Conservation (phyloP, 305 asterid genomes). For the Striga hermonthica region DNA sequence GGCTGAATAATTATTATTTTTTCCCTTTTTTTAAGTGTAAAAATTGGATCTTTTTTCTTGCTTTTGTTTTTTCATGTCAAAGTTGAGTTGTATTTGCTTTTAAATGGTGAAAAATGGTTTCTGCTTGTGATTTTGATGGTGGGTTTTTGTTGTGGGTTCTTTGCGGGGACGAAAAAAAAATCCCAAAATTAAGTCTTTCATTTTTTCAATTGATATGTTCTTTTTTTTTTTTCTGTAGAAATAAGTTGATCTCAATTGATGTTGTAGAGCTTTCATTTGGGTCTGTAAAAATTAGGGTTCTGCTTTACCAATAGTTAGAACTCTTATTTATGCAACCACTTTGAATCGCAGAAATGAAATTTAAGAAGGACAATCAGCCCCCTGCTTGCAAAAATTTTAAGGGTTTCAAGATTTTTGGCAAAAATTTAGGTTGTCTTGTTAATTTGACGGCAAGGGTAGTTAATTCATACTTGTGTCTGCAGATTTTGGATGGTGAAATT, state of each 20-base stretch:
- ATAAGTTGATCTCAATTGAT: slow-evolving; percentile 8
- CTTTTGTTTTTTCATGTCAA: neutral
- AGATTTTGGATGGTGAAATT: slow-evolving; percentile 27
- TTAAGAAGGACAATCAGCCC: neutral
- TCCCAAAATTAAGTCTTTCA: too few species aligned
- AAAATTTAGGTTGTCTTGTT: slow-evolving; percentile 6
- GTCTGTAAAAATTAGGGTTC: slow-evolving; percentile 17
- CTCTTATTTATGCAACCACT: neutral
- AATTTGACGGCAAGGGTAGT: slow-evolving; percentile 5
- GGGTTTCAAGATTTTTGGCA: slow-evolving; percentile 30
- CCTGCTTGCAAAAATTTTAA: slow-evolving; percentile 2
- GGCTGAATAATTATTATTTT: slow-evolving; percentile 15
- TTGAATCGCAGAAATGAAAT: neutral
- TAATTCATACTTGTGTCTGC: slow-evolving; percentile 18
- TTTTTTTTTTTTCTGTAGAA: too few species aligned
- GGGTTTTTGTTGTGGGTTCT: neutral
- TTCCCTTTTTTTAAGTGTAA: slow-evolving; percentile 24
- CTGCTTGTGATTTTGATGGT: slow-evolving; percentile 1
- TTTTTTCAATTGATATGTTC: too few species aligned
- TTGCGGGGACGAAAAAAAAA: neutral
- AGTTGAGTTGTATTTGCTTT: slow-evolving; percentile 3
- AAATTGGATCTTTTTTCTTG: slow-evolving; percentile 30
- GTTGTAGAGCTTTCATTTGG: slow-evolving; percentile 23
- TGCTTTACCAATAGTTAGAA: slow-evolving; percentile 13
- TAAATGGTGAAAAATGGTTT: neutral